A percentile compares a stretch with the other conserved stretches of the same genome.
Conservation (phyloP, 176 grass and related monocot species). For the bread wheat (Triticum aestivum) region DNA sequence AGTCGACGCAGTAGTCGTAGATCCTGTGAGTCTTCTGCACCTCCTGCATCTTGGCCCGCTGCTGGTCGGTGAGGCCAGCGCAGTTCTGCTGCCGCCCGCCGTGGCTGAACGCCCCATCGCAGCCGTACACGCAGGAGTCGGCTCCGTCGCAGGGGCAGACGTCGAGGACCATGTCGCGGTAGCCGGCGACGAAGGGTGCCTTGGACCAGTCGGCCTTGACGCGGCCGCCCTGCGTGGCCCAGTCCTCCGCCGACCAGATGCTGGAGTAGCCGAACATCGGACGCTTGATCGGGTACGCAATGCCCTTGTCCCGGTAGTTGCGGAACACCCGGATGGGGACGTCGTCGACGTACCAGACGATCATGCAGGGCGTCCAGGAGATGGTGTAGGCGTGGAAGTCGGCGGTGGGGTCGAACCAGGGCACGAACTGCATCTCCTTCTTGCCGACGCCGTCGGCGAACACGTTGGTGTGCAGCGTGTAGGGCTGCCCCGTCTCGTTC, state of each 20-base stretch:
- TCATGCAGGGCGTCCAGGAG: slow-evolving; percentile 63
- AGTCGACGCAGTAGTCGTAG: not conserved
- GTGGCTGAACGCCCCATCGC: not conserved
- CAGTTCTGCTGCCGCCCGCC: not conserved
- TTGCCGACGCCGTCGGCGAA: slow-evolving; percentile 48
- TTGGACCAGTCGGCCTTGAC: slow-evolving; percentile 64
- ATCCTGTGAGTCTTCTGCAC: not conserved
- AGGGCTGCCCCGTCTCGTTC: slow-evolving; percentile 44
- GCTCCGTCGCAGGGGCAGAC: not conserved
- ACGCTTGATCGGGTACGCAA: slow-evolving; percentile 42
- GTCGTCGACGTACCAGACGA: slow-evolving; percentile 46
- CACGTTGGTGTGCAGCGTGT: slow-evolving; percentile 63
- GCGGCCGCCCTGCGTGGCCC: slow-evolving; percentile 64
- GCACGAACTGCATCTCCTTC: slow-evolving; percentile 59
- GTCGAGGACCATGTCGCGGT: not conserved
- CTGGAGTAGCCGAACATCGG: slow-evolving; percentile 58
- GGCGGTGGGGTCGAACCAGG: slow-evolving; percentile 68
- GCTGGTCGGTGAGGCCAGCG: not conserved
- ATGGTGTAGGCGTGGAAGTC: slow-evolving; percentile 87
- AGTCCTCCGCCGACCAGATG: slow-evolving; percentile 78
- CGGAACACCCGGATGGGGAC: slow-evolving; percentile 58
- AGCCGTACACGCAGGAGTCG: not conserved
- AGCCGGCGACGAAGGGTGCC: slow-evolving; percentile 42
- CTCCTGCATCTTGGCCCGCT: not conserved
- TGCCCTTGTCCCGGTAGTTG: slow-evolving; percentile 48